Percentiles rank a stretch among this genome's conserved stretches.
Conservation (phyloP, 2,329 filamentous ascomycete genomes). For the Sporothrix protearum region DNA sequence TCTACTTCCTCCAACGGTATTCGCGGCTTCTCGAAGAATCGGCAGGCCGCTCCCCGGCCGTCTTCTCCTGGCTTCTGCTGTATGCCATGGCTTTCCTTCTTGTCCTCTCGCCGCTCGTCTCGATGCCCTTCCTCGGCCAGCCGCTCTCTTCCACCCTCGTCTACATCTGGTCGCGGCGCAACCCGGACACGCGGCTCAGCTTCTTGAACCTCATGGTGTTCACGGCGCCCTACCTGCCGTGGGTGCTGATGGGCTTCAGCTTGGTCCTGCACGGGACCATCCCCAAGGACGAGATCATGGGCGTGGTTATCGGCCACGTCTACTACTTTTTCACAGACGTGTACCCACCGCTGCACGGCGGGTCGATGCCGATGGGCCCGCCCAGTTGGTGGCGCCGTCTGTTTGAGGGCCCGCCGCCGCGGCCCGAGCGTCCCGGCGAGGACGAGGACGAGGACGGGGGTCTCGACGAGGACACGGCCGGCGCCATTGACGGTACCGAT, state of each 20-base stretch:
- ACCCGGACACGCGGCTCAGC: constrained; percentile 85
- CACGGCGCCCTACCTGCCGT: constrained; percentile 89
- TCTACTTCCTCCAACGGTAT: constrained; percentile 97
- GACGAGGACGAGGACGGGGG: constrained; percentile 48
- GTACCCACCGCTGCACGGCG: constrained; percentile 84
- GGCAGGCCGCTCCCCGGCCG: constrained; percentile 82
- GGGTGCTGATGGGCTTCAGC: constrained; percentile 92
- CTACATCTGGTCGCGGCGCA: constrained; percentile 95
- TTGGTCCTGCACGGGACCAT: constrained; percentile 84
- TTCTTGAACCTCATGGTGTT: constrained; percentile 88
- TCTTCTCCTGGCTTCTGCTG: constrained; percentile 90
- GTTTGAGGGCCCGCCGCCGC: constrained; percentile 59
- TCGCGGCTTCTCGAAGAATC: constrained; percentile 92
- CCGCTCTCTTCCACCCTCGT: constrained; percentile 89
- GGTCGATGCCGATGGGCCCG: constrained; percentile 80
- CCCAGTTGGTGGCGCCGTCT: constrained; percentile 85
- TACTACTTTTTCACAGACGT: constrained; percentile 99
- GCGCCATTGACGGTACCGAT: constrained; percentile 56
- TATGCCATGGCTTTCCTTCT: constrained; percentile 80
- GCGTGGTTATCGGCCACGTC: constrained; percentile 88
- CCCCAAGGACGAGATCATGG: constrained; percentile 94
- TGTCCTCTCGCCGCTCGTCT: constrained; percentile 77
- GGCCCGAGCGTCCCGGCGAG: constrained; percentile 29
- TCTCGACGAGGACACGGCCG: constrained; percentile 43
- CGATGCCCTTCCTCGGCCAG: constrained; percentile 91